Evolutionary conservation across 2,329 filamentous ascomycete species (phyloP), one percentile per base, ranked within the genome.

Genomic region (Orbilia brochopaga): DNA sequence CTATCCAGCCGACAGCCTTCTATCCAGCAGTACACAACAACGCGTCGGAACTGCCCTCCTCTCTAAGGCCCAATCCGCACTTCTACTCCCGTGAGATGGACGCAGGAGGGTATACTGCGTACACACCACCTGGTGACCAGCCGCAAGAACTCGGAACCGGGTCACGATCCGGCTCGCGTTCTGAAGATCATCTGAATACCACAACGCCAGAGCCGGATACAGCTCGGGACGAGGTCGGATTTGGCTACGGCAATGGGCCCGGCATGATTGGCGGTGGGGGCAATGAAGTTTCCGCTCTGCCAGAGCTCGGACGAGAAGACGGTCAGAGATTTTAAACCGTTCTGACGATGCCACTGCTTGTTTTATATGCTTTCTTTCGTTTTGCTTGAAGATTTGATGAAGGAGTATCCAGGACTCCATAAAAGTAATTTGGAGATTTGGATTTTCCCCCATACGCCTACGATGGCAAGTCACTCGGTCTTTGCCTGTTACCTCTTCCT

Each of bases 81-180:
- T 65, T 24, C 17, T 72, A 72, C 50, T 72, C 67, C 4, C 59
- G 44, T 5, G 60, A 72, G 23, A 72, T 65, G 67, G 60, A 60
- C 27, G 55, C 60, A 1, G 67, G 54, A 19, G 54, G 55, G 1
- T 56, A 64, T 35, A 53, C 42, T 40, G 35, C 30, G 5, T 44
- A 58, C 17, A 53, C 46, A 42, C 53, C 40, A 15, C 55, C 13
- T 23, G 21, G 40, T 19, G 27, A 8, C 27, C 27, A 56, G 30
- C 65, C 64, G 5, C 59, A 70, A 50, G 60, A 70, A 32, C 27
- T 72, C 3, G 52, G 60, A n/a, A 42, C 42, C 5, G 32, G 23
- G 7, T 24, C 27, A 27, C 50, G 17, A n/a, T 57, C 42, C 5
- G 32, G 23, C 6, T 24, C 27, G 21, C 50, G 17, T 15, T 57